Percentiles rank a stretch among this genome's conserved stretches.
Conservation (phyloP, 1,139 yeast species). For the Candida sp. region DNA sequence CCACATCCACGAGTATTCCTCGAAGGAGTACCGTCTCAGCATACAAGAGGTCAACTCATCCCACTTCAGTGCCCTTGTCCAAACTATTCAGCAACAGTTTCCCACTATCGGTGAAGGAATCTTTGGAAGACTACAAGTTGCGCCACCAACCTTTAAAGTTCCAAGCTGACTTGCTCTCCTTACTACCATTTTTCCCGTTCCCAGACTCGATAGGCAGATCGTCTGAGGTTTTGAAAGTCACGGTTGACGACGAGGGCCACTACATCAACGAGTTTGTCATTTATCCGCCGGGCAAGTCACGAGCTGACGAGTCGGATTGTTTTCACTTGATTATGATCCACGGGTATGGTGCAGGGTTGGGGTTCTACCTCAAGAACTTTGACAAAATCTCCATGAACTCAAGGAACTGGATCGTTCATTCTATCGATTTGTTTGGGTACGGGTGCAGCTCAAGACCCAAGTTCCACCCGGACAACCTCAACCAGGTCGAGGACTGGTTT, state of each 20-base stretch:
- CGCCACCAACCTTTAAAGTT: constrained; percentile 47
- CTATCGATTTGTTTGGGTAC: constrained; percentile 76
- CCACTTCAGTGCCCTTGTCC: constrained; percentile 63
- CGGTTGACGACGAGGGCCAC: constrained; percentile 43
- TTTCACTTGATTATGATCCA: constrained; percentile 71
- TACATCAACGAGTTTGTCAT: constrained; percentile 70
- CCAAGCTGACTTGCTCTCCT: constrained; percentile 55
- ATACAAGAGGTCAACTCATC: constrained; percentile 59
- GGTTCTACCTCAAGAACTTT: constrained; percentile 68
- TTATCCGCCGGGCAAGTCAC: constrained; percentile 44
- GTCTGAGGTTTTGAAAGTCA: constrained; percentile 36
- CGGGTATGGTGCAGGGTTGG: constrained; percentile 83
- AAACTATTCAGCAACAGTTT: constrained; percentile 56
- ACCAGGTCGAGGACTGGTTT: constrained; percentile 55
- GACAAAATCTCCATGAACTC: constrained; percentile 39
- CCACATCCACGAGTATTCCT: not conserved
- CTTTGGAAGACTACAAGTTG: constrained; percentile 51
- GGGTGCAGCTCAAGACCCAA: constrained; percentile 74
- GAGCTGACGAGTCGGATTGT: constrained; percentile 21
- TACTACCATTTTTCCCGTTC: constrained; percentile 44
- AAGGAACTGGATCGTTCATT: constrained; percentile 65
- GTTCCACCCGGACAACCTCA: constrained; percentile 29
- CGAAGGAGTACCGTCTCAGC: constrained; percentile 6
- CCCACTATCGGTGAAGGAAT: constrained; percentile 58
- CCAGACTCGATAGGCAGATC: constrained; percentile 33